A percentile compares a stretch with the other conserved stretches of the same genome.
phyloP scores from a whole-genome alignment of 129 eudicot genomes.

The Ambrosia artemisiifolia region DNA sequence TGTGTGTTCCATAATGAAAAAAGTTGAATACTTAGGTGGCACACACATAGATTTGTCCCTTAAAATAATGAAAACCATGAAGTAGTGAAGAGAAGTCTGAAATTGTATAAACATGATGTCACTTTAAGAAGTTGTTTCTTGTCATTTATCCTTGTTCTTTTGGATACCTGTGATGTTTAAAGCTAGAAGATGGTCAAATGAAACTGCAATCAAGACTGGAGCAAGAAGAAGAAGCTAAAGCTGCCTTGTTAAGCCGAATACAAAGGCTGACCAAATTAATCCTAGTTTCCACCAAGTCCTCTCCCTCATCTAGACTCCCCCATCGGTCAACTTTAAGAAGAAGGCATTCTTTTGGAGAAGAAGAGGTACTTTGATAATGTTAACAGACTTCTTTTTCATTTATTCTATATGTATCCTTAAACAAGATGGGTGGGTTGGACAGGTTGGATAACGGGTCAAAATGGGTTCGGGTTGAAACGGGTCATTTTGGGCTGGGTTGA shows the following conservation, averaged over 20 bases:
- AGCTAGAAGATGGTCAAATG: constrained; percentile 97
- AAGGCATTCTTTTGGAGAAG: constrained; percentile 98
- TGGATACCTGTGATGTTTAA: constrained; percentile 35
- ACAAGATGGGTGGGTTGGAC: neutral
- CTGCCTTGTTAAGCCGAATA: constrained; percentile 87
- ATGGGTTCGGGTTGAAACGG: neutral
- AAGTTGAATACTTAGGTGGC: neutral
- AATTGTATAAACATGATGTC: constrained; percentile 7
- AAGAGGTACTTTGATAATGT: constrained; percentile 53
- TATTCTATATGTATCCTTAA: neutral
- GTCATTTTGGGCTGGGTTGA: neutral
- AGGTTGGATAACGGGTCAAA: neutral
- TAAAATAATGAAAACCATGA: neutral
- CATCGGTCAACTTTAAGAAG: constrained; percentile 67
- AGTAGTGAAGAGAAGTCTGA: neutral
- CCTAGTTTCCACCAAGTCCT: constrained; percentile 84
- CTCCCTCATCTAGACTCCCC: constrained; percentile 70
- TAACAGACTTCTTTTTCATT: neutral
- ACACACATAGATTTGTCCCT: neutral
- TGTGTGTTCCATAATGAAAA: neutral
- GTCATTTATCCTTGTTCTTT: constrained; percentile 20
- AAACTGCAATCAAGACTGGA: constrained; percentile 92
- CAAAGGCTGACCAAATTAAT: constrained; percentile 92
- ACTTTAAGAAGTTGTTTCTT: constrained; percentile 2
- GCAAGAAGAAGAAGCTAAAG: constrained; percentile 99